Evolutionary conservation across 768 basidiomycete genomes (phyloP), one percentile per base, ranked within the genome.

Genomic region (Suillus subluteus): DNA sequence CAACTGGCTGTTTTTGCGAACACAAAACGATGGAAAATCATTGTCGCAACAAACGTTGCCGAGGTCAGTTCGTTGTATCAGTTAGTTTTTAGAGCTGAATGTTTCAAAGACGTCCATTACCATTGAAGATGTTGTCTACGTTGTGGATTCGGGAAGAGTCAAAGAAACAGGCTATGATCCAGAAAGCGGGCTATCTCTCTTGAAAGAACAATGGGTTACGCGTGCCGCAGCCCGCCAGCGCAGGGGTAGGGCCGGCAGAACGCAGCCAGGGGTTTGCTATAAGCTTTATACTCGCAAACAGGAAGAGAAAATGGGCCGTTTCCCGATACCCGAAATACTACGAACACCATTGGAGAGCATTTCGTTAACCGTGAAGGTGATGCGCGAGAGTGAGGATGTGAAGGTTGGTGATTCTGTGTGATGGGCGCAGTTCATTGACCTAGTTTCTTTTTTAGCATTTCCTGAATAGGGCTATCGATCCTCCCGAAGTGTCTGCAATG

Each of bases 11-110:
- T 96, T 1, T 98, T 98, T 73, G 78, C 83, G 11, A 80, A 80
- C 6, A 86, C 87, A 0, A 79, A 83, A 2, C 81, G 81, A 44
- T 90, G 95, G 85, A 97, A 97, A 76, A 86, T 97, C 37, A 89
- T 98, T 54, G 93, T 88, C 0, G 86, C 95, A 0, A 98, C 96
- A 4, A 98, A 98, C 73, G 92, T 98, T 38, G 94, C 94, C 7
- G 94, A 96, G 84, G 93, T 89, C 65, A 63, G 82, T 73, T 44
- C 13, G 18, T 62, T 61, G 11, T 21, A 32, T 43, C 41, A 40
- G 26, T 30, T n/a, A 12, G 18, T 43, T 43, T 18, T 18, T 15
- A 6, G 30, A 61, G 38, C 62, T 48, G 8, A 74, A 38, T 6
- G n/a, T 37, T 46, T 21, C 21, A 48, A 59, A 95, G 88, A 96